These are phyloP conservation scores for Amesomyces nigricolor DNA, from an alignment of 2,329 filamentous ascomycete genomes.

Conservation along the genomic window DNA sequence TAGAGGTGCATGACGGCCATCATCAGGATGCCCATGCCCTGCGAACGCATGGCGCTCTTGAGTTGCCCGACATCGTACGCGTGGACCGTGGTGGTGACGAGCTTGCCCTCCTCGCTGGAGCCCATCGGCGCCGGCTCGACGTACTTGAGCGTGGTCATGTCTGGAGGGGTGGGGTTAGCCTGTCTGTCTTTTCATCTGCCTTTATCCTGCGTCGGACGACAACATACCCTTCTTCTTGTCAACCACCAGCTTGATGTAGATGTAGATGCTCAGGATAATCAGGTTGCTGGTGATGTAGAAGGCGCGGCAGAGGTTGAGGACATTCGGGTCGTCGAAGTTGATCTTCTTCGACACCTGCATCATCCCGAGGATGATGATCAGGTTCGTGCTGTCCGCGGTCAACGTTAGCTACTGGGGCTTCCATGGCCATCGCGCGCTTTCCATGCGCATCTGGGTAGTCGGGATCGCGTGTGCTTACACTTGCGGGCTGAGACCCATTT, in stretches of 20 bases:
- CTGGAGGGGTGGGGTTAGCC: slow-evolving; percentile 41
- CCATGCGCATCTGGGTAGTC: neutral
- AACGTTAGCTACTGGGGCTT: slow-evolving; percentile 17
- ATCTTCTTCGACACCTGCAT: slow-evolving; percentile 98
- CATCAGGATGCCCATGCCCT: slow-evolving; percentile 95
- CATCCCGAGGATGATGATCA: slow-evolving; percentile 92
- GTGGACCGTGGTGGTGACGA: slow-evolving; percentile 92
- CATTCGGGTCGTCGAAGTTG: slow-evolving; percentile 76
- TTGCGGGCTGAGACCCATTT: slow-evolving; percentile 60
- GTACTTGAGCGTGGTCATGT: slow-evolving; percentile 96
- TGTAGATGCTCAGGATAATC: slow-evolving; percentile 77
- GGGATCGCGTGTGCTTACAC: slow-evolving; percentile 40
- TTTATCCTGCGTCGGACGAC: neutral
- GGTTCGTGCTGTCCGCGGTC: slow-evolving; percentile 63
- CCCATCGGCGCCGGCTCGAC: slow-evolving; percentile 94
- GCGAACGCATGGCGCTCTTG: slow-evolving; percentile 76
- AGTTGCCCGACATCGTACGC: slow-evolving; percentile 90
- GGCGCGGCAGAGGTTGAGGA: slow-evolving; percentile 52
- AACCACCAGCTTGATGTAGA: slow-evolving; percentile 79
- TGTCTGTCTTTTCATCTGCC: neutral
- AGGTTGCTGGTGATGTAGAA: slow-evolving; percentile 60
- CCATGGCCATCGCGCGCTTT: neutral
- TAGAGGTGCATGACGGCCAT: slow-evolving; percentile 98
- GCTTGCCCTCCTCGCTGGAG: slow-evolving; percentile 88
- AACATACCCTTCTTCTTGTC: slow-evolving; percentile 91